These are phyloP conservation scores for Apiospora phragmitis DNA, from an alignment of 2,329 filamentous ascomycete species.

Conservation along the genomic window DNA sequence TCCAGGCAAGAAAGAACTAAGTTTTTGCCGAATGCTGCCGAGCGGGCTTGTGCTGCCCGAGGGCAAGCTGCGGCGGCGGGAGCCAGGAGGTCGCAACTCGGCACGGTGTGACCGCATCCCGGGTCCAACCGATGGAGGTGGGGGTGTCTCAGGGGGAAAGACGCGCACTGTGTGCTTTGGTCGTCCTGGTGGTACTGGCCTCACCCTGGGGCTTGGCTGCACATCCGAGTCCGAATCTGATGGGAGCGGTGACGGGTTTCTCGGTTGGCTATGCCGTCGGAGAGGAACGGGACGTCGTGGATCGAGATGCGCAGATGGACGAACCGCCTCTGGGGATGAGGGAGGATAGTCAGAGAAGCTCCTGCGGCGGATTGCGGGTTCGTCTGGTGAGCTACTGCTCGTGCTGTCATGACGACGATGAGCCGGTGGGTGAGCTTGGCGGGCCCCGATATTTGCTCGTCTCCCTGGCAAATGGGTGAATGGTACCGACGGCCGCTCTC, in stretches of 20 bases:
- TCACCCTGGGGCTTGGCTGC: slow-evolving; percentile 18
- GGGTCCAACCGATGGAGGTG: slow-evolving; percentile 16
- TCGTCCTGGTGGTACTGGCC: slow-evolving; percentile 19
- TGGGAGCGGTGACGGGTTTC: slow-evolving; percentile 21
- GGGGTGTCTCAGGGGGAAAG: slow-evolving; percentile 17
- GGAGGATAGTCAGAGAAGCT: slow-evolving; percentile 54
- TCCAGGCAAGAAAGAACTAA: slow-evolving; percentile 27
- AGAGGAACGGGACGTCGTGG: slow-evolving; percentile 23
- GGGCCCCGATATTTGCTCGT: slow-evolving; percentile 25
- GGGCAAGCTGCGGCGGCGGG: slow-evolving; percentile 27
- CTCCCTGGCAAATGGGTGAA: slow-evolving; percentile 26
- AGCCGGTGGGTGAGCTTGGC: slow-evolving; percentile 24
- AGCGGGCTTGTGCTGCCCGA: slow-evolving; percentile 19
- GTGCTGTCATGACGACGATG: slow-evolving; percentile 29
- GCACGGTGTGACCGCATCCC: slow-evolving; percentile 22
- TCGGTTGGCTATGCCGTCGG: slow-evolving; percentile 30
- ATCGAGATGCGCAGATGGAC: slow-evolving; percentile 22
- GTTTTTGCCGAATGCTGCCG: slow-evolving; percentile 26
- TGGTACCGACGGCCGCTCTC: slow-evolving; percentile 33
- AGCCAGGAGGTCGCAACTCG: slow-evolving; percentile 27
- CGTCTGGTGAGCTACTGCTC: slow-evolving; percentile 39
- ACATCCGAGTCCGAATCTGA: slow-evolving; percentile 27
- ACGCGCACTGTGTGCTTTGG: slow-evolving; percentile 23
- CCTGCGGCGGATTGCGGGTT: slow-evolving; percentile 44
- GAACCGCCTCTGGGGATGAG: slow-evolving; percentile 31